These are phyloP conservation scores for Schrenkiella parvula DNA, from an alignment of 345 rosid genomes.

Conservation along the genomic window DNA sequence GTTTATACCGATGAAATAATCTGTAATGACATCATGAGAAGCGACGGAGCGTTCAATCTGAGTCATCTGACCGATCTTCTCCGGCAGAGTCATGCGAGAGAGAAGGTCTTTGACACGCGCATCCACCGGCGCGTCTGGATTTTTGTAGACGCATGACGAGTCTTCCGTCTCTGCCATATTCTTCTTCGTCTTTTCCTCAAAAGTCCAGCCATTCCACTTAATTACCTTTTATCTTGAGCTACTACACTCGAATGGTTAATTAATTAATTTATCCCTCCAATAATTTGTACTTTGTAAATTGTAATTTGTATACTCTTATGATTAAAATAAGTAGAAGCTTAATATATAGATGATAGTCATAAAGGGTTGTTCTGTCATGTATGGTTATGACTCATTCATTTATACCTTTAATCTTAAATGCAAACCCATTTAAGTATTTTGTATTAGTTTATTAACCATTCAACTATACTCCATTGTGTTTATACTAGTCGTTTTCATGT, in stretches of 20 bases:
- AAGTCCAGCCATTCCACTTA: neutral
- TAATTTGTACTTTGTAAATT: neutral
- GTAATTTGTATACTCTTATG: neutral
- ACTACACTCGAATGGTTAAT: neutral
- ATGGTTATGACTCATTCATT: too few species aligned
- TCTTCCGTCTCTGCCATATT: slow-evolving; percentile 10
- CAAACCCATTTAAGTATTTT: too few species aligned
- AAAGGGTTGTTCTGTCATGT: too few species aligned
- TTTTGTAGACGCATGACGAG: slow-evolving; percentile 51
- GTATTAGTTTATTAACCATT: too few species aligned
- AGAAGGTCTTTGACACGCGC: slow-evolving; percentile 75
- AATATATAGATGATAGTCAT: too few species aligned
- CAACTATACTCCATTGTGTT: too few species aligned
- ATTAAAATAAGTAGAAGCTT: neutral
- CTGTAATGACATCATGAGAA: slow-evolving; percentile 44
- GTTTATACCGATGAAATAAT: slow-evolving; percentile 49
- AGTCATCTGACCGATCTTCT: slow-evolving; percentile 86
- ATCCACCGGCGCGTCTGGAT: slow-evolving; percentile 54
- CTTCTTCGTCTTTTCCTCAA: neutral
- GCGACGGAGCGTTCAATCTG: slow-evolving; percentile 68
- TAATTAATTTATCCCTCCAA: neutral
- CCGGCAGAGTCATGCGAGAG: slow-evolving; percentile 69
- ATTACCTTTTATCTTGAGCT: neutral
- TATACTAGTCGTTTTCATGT: too few species aligned
- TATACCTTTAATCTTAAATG: too few species aligned